Evolutionary conservation across 768 basidiomycete species (phyloP), one percentile per base, ranked within the genome.

Genomic region (Podaxis mareebaensis): DNA sequence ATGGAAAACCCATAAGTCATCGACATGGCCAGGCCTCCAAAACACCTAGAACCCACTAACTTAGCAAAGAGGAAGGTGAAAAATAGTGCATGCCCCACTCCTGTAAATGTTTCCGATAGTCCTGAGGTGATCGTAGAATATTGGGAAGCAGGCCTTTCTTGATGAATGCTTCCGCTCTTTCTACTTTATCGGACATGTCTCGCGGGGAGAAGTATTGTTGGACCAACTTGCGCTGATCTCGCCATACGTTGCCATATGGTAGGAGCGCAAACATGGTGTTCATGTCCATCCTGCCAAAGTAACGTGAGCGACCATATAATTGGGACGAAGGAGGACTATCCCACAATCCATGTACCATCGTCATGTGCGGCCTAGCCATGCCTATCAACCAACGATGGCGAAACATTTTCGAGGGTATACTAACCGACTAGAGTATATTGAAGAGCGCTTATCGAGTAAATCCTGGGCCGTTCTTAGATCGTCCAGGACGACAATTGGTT

Each of bases 181-280:
- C 49, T 24, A 22, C 11, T 28, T 22, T 22, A 26, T 22, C n/a
- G 13, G 49, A 51, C 4, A 28, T 28, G 55, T 63, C 54, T 42
- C 42, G 53, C 1, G 54, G 44, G 4, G 44, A 58, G 55, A 63
- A 58, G 36, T 26, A 51, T 24, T 54, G 54, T 20, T 44, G 26
- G 33, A 63, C 57, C 10, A 63, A 17, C 39, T 54, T 55, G n/a
- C 62, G 62, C 20, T 63, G 62, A 42, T 42, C 55, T 40, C 51
- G 48, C 62, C 62, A 63, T n/a, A 39, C 51, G 6, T 20, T 10
- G 36, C 52, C 52, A 13, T 63, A 63, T 4, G 40, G 55, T 10
- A 57, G 28, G 11, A 51, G 26, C 10, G 26, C 26, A 28, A 51
- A 51, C 49, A 51, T 51, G 49, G 20, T 22, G 49, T 51, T 51